A percentile compares a stretch with the other conserved stretches of the same genome.
These are phyloP conservation scores for Artomyces pyxidatus DNA, from an alignment of 768 basidiomycete species.

Conservation along the genomic window DNA sequence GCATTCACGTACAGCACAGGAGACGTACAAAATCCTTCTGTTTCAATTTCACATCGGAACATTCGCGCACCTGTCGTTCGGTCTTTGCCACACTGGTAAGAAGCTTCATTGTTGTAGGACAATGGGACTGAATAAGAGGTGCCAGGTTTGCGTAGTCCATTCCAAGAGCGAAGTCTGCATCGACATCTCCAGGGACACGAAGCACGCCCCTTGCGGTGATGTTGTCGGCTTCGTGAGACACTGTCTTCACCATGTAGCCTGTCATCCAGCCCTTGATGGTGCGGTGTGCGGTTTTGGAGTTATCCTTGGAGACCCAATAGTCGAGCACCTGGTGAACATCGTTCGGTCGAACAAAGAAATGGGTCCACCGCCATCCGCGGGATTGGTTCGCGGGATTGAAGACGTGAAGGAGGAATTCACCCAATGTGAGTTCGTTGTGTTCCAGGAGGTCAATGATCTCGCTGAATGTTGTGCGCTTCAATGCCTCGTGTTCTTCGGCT, in stretches of 20 bases:
- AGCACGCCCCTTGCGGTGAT: constrained; percentile 5
- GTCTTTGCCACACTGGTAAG: constrained; percentile 6
- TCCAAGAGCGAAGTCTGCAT: background rate
- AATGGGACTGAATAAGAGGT: background rate
- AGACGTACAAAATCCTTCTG: background rate
- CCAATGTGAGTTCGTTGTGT: background rate
- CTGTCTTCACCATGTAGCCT: constrained; percentile 9
- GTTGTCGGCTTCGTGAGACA: constrained; percentile 8
- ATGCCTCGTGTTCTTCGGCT: background rate
- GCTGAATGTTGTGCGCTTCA: background rate
- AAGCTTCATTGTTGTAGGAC: constrained; percentile 6
- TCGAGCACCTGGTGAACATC: constrained; percentile 17
- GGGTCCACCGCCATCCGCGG: constrained; percentile 16
- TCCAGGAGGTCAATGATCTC: background rate
- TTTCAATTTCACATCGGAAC: background rate
- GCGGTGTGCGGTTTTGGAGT: constrained; percentile 10
- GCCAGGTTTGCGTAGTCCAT: constrained; percentile 2
- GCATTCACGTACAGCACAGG: background rate
- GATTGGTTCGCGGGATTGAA: constrained; percentile 19
- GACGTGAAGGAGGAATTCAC: constrained; percentile 17
- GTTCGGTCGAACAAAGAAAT: constrained; percentile 16
- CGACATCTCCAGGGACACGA: background rate
- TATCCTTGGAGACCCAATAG: constrained; percentile 20
- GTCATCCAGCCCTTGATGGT: constrained; percentile 21
- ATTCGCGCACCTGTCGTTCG: background rate